phyloP scores from a whole-genome alignment of 2,329 filamentous ascomycete genomes.

The Acephala macrosclerotiorum region DNA sequence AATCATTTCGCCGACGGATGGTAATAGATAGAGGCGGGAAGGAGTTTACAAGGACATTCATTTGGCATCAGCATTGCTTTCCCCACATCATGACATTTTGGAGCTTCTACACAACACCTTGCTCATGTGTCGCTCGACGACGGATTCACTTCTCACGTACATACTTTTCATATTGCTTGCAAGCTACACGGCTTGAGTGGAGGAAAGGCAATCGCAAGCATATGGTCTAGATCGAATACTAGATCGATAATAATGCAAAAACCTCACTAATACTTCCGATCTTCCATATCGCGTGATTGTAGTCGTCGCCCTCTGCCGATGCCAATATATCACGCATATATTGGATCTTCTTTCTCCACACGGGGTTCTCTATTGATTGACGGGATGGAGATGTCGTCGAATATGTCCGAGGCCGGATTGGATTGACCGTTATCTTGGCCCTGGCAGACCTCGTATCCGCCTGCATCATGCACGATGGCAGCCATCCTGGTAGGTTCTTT shows the following conservation, averaged over 20 bases:
- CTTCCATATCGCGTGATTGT: not conserved
- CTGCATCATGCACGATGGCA: not conserved
- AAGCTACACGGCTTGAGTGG: conserved; percentile 12
- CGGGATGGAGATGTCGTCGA: not conserved
- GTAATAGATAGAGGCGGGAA: conserved; percentile 22
- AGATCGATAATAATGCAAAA: conserved; percentile 11
- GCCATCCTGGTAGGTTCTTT: not conserved
- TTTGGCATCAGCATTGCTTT: conserved; percentile 31
- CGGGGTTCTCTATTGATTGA: not conserved
- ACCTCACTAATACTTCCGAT: conserved; percentile 2
- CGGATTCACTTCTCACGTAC: conserved; percentile 34
- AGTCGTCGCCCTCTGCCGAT: not conserved
- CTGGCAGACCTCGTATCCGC: conserved; percentile 1
- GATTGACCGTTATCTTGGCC: conserved; percentile 1
- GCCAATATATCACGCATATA: conserved; percentile 6
- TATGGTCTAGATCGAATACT: conserved; percentile 2
- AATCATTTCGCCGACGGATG: conserved; percentile 25
- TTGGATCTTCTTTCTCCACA: not conserved
- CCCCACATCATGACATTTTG: conserved; percentile 30
- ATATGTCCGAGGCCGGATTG: not conserved
- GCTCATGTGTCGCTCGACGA: conserved; percentile 33
- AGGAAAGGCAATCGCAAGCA: conserved; percentile 1
- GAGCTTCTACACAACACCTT: conserved; percentile 31
- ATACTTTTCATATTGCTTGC: conserved; percentile 28
- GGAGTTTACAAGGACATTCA: conserved; percentile 33